Base-by-base conservation (phyloP, 306 rosid species). In the Vachellia collinsii region DNA sequence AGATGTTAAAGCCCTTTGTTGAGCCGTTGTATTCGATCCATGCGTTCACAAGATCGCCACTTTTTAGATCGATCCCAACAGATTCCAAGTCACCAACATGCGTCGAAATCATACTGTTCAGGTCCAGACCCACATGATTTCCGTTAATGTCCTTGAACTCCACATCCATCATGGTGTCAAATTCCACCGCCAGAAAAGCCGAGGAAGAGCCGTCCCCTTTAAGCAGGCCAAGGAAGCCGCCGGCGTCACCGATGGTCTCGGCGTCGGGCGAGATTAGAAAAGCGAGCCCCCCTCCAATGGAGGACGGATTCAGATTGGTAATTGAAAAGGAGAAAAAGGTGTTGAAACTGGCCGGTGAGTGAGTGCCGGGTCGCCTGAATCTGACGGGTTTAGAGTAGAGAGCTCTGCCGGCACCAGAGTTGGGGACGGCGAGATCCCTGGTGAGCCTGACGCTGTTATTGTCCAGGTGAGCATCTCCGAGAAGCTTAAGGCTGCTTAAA, bases 81-180 rank as follows among this genome's bases (percentile, higher is more conserved):
- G 85, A 74, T 6, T 38, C 90, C 87, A 96, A 85, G 81, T 96
- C 94, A 17, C 85, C 76, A 38, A 83, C 90, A 74, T 87, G 84
- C 0, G 83, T 66, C 1, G 98, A 96, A 48, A 96, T 89, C 86
- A 93, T 89, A 56, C 88, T 89, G 80, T 88, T 93, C 42, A 92
- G 87, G 88, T 96, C 98, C 88, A 96, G 83, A 2, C 98, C 99
- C 20, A 96, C 99, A 77, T 96, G 99, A 86, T 96, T 96, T 4
- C 99, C 93, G 22, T 96, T 96, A 82, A 93, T 89, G 80, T 96
- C 99, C 56, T 87, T 86, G 79, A 90, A 96, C 80, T 90, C 97
- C 8, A 89, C 97, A 83, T 96, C 98, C 99, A 93, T 93, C 0
- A 93, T 86, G 0, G 99, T 96, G 56, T 96, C 99, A 51, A 93